Conservation (phyloP, 805 yeast species). For the Cyberlindnera xishuangbannaensis region DNA sequence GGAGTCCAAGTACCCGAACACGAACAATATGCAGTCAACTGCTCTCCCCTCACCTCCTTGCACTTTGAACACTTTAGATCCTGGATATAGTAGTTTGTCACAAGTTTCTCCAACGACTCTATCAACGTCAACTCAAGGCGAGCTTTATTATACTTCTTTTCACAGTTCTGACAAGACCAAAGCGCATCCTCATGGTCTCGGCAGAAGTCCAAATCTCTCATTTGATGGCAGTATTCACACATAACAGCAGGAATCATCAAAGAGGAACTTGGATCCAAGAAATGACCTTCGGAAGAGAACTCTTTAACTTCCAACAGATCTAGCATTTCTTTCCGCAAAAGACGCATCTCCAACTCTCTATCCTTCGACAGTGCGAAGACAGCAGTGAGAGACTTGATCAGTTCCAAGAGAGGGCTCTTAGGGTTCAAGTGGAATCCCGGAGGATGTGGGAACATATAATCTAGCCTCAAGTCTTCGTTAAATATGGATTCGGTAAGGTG, state of each 20-base stretch:
- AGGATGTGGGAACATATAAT: slow-evolving; percentile 66
- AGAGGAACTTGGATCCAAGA: slow-evolving; percentile 69
- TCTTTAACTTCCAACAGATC: slow-evolving; percentile 75
- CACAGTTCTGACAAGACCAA: slow-evolving; percentile 67
- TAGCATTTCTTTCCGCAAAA: slow-evolving; percentile 69
- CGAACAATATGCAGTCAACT: slow-evolving; percentile 67
- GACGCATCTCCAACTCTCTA: slow-evolving; percentile 65
- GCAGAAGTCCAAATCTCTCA: slow-evolving; percentile 78
- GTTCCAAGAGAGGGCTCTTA: slow-evolving; percentile 71
- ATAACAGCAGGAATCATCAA: slow-evolving; percentile 60
- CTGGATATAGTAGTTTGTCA: slow-evolving; percentile 66
- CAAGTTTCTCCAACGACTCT: slow-evolving; percentile 47
- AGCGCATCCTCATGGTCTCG: slow-evolving; percentile 44
- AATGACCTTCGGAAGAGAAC: slow-evolving; percentile 69
- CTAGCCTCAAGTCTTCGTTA: slow-evolving; percentile 55
- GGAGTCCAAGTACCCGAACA: slow-evolving; percentile 88
- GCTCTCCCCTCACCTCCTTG: slow-evolving; percentile 55
- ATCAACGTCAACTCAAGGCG: slow-evolving; percentile 77
- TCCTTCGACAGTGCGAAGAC: slow-evolving; percentile 61
- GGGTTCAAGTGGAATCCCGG: slow-evolving; percentile 65
- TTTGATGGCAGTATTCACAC: slow-evolving; percentile 74
- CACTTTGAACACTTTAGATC: slow-evolving; percentile 82
- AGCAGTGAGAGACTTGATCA: slow-evolving; percentile 71
- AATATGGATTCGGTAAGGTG: slow-evolving; percentile 70
- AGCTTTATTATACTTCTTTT: slow-evolving; percentile 54